phyloP scores from a whole-genome alignment of 129 eudicot species.

The Kitagawia praeruptora region DNA sequence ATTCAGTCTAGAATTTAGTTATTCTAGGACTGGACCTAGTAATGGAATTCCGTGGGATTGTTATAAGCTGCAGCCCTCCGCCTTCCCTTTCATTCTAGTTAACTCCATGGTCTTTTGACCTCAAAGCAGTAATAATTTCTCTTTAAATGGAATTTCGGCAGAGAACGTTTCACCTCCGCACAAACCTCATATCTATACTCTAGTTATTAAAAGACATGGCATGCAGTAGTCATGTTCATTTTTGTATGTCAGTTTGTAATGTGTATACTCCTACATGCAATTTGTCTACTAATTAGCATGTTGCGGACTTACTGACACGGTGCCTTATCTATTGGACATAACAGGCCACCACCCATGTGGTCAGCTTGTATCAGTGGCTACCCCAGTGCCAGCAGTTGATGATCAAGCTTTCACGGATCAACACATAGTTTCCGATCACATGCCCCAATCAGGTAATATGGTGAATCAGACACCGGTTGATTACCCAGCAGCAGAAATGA shows the following conservation, averaged over 20 bases:
- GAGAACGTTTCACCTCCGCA: not conserved
- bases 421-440: not conserved
- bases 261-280: not conserved
- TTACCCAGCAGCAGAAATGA: not conserved
- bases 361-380: not conserved
- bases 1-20: not conserved
- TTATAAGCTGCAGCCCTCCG: not conserved
- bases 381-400: not conserved
- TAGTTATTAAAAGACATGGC: too few relatives aligned
- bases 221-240: not conserved
- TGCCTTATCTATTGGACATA: slow-evolving; percentile 1
- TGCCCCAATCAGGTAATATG: not conserved
- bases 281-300: not conserved
- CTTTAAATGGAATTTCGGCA: not conserved
- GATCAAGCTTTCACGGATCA: not conserved
- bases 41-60: not conserved
- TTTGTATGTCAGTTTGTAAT: not conserved
- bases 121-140: not conserved
- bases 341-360: not conserved
- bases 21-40: not conserved
- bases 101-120: not conserved
- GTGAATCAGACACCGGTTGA: not conserved
- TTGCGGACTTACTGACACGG: slow-evolving; percentile 17
- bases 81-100: too few relatives aligned
- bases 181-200: not conserved